Evolutionary conservation across 2,329 filamentous ascomycete genomes (phyloP), one percentile per base, ranked within the genome.

Genomic region (Pyrenophora tritici-repentis): DNA sequence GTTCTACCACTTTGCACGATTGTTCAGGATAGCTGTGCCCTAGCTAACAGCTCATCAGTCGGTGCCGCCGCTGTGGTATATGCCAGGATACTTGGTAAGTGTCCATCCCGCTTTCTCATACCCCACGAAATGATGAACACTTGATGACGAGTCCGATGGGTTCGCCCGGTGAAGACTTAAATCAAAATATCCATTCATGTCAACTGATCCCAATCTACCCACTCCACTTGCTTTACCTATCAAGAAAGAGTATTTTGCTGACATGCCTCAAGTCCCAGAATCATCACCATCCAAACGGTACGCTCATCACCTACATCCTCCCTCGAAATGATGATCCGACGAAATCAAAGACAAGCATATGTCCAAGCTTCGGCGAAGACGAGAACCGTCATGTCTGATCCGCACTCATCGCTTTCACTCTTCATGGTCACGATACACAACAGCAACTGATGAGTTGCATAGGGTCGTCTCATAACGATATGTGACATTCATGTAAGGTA

Each of bases 261-360:
- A 52, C 42, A 29, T 37, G 38, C 41, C 29, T 26, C 40, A 47
- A 34, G 53, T 42, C 43, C 9, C 26, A 14, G 48, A 38, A 48
- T 34, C 43, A 56, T 62, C 14, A 31, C 8, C 10, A 26, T 39
- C 9, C 14, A 37, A n/a, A 41, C 35, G 61, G 63, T 67, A 67
- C 55, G 62, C 60, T 44, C 26, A 31, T 32, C 42, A 33, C 36
- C 56, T 45, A 37, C 47, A 36, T 34, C 29, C 22, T 38, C 50
- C 18, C 22, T 40, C 41, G 39, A 46, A 43, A 85, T 94, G 90
- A 94, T 94, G 90, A 94, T 83, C 81, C 76, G 84, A 91, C 87
- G 84, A 45, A 81, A 79, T 83, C 80, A 76, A 87, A 85, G 90
- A 95, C 91, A 95, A 95, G 90, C 90, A 95, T 95, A 95, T 95